phyloP scores from a whole-genome alignment of 805 yeast genomes.

The Candida pseudofarinosa region DNA sequence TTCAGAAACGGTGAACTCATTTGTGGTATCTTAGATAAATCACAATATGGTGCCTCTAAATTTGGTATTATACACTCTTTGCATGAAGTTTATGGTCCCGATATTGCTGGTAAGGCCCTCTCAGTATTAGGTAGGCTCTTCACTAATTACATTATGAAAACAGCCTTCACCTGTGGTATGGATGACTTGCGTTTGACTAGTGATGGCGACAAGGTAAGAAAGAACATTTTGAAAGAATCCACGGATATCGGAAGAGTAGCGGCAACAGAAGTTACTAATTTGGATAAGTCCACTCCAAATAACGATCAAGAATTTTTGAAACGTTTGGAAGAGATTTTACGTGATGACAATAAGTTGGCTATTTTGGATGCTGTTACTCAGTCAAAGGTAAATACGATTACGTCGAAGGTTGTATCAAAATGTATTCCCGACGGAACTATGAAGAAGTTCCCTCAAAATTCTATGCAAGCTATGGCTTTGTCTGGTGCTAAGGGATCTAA shows the following conservation, averaged over 20 bases:
- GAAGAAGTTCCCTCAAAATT: conserved; percentile 91
- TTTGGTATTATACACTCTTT: conserved; percentile 95
- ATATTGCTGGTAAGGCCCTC: conserved; percentile 81
- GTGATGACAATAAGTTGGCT: conserved; percentile 90
- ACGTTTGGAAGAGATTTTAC: conserved; percentile 88
- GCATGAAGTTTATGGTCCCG: conserved; percentile 93
- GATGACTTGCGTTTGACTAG: conserved; percentile 90
- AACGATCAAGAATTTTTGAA: conserved; percentile 72
- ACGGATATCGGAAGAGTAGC: conserved; percentile 85
- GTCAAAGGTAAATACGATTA: conserved; percentile 84
- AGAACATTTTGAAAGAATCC: conserved; percentile 72
- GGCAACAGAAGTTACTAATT: conserved; percentile 90
- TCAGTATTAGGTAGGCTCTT: conserved; percentile 93
- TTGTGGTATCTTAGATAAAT: conserved; percentile 92
- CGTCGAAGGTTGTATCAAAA: conserved; percentile 89
- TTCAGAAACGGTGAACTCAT: conserved; percentile 84
- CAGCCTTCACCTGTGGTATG: conserved; percentile 99
- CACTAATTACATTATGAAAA: conserved; percentile 87
- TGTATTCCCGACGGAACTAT: conserved; percentile 96
- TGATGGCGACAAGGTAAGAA: conserved; percentile 89
- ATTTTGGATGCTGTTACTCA: conserved; percentile 94
- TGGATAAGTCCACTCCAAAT: conserved; percentile 47
- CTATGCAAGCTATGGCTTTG: conserved; percentile 98
- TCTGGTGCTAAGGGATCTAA: conserved; percentile 99
- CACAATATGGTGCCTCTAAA: conserved; percentile 97